These are phyloP conservation scores for Silene conica DNA, from an alignment of 148 eudicot genomes.

Conservation along the genomic window DNA sequence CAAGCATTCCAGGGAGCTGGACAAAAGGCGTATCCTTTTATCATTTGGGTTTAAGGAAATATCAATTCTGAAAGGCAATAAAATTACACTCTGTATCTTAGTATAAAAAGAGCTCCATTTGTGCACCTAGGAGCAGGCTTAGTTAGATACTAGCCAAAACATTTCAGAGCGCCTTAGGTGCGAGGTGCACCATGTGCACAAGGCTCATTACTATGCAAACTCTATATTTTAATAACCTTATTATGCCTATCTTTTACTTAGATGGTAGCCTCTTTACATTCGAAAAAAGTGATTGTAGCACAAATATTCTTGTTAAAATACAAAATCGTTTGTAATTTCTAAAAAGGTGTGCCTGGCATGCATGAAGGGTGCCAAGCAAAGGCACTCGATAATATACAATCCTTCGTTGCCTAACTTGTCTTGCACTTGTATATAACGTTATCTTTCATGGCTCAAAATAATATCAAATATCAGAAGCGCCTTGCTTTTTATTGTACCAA, in stretches of 20 bases:
- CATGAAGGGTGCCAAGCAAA: no score
- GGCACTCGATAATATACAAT: no score
- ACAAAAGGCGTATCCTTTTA: constrained; percentile 94
- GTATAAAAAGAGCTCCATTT: background rate
- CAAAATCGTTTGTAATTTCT: no score
- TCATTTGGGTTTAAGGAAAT: background rate
- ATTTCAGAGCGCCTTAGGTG: background rate
- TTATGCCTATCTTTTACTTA: no score
- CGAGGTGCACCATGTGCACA: background rate
- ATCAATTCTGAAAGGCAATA: background rate
- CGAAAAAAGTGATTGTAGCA: no score
- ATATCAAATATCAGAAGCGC: background rate
- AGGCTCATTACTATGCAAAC: no score
- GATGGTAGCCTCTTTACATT: no score
- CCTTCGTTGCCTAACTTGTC: no score
- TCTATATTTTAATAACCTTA: no score
- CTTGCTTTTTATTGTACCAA: background rate
- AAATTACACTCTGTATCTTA: background rate
- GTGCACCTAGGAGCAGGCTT: background rate
- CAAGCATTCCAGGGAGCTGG: constrained; percentile 92
- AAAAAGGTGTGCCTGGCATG: no score
- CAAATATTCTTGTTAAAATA: no score
- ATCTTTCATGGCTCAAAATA: background rate
- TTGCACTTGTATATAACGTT: background rate
- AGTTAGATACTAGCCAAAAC: background rate